phyloP scores from a whole-genome alignment of 73 alveolate species.

The Tetrahymena malaccensis region DNA sequence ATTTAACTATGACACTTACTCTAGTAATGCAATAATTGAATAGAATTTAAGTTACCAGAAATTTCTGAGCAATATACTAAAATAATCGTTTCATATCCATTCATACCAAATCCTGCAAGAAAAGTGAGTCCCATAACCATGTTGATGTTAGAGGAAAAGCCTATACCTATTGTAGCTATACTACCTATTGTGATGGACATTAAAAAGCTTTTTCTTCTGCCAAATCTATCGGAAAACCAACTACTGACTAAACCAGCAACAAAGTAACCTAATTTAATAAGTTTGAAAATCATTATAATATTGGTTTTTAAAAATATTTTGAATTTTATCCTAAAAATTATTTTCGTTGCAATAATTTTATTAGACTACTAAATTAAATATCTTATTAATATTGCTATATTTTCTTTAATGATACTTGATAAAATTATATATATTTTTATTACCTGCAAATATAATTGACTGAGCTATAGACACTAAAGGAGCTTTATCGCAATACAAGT shows the following conservation, averaged over 20 bases:
- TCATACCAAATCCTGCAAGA: constrained; percentile 38
- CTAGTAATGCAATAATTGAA: neutral
- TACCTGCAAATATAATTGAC: neutral
- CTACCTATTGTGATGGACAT: constrained; percentile 13
- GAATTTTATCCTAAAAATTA: neutral
- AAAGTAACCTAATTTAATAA: neutral
- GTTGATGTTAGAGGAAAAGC: neutral
- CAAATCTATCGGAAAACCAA: constrained; percentile 1
- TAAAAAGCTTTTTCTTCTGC: constrained; percentile 22
- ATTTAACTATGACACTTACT: too few species aligned
- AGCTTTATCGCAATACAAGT: neutral
- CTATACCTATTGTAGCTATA: neutral
- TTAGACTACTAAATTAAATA: neutral
- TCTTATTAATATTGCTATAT: neutral
- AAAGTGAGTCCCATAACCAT: neutral
- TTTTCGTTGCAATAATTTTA: neutral
- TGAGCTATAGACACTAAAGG: neutral
- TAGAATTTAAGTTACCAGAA: neutral
- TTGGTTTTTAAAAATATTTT: too few species aligned
- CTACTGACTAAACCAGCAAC: neutral
- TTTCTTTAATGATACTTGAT: neutral
- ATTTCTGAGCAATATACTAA: constrained; percentile 19
- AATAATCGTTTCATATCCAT: constrained; percentile 33
- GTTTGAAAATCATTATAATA: neutral
- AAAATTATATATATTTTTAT: neutral